Base-by-base conservation (phyloP, 2,329 filamentous ascomycete species). In the Volutella citrinella region DNA sequence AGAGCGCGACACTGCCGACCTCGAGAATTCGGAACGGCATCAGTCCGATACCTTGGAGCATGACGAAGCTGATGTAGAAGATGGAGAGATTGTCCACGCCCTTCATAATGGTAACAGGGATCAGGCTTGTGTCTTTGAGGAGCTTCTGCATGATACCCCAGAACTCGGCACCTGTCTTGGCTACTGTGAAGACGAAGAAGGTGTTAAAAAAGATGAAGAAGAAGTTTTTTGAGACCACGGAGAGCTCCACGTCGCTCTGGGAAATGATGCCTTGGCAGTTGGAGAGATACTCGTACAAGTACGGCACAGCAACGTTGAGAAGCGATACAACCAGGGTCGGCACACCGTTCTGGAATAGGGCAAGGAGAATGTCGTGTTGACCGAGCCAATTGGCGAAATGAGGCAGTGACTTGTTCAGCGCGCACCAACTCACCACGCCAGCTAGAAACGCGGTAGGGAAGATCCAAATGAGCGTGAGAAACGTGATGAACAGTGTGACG, bases 161-260 rank as follows among this genome's bases (percentile, higher is more conserved):
- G 54, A 95, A 86, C 34, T 82, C 79, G 23, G 84, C 80, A 64
- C 86, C 87, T 5, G 89, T 88, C 34, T 85, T 86, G 27, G 95
- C 86, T 17, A 93, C 76, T 2, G 91, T 94, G 59, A 97, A 96
- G 27, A 97, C 79, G 31, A 97, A 77, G 64, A 98, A 98, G 37
- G 97, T 87, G 64, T 98, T 98, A 77, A 98, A 97, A 64, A 98
- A 98, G 9, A 86, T 90, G 59, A 98, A 98, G 72, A 97, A 95
- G 66, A 97, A 98, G 63, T 97, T 98, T 68, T 98, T 98, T 34
- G 88, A 95, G 46, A 98, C 91, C 27, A 94, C 74, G 0, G 93
- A 97, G 7, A 98, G 73, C 61, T 97, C 93, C 15, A 98, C 82
- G 43, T 98, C 93, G 27, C 88, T 88, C 50, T 89, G 87, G 1